Percentiles rank a stretch among this genome's conserved stretches.
Evolutionary conservation across 352 stramenopile species (phyloP).

Genomic region (Phytophthora ohioensis): DNA sequence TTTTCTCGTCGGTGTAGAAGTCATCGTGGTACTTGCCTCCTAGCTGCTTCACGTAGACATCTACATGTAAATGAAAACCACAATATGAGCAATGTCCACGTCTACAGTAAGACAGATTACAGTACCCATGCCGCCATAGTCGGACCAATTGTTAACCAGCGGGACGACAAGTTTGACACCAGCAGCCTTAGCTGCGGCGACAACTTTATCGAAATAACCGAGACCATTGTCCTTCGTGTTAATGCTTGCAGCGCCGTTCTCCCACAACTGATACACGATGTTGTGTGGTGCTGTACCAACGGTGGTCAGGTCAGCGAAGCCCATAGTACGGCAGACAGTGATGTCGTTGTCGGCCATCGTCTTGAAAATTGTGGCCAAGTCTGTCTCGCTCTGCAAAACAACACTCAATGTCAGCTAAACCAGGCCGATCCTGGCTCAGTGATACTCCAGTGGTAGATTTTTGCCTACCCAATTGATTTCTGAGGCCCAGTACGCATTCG

Average conservation of each 20-base stretch:
- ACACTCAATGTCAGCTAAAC: conserved; percentile 2
- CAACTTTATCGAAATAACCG: conserved; percentile 42
- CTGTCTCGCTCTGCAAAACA: conserved; percentile 25
- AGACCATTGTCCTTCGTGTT: conserved; percentile 38
- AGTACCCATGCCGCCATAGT: conserved; percentile 42
- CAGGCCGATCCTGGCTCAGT: not conserved
- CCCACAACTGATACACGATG: conserved; percentile 46
- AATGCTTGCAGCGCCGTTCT: conserved; percentile 30
- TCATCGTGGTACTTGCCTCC: conserved; percentile 43
- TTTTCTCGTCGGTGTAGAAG: conserved; percentile 40
- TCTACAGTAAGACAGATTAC: not conserved
- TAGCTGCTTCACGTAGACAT: conserved; percentile 38
- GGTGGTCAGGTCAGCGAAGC: conserved; percentile 34
- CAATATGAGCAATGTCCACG: not conserved
- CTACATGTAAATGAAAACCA: not conserved
- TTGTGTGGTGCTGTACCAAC: conserved; percentile 30
- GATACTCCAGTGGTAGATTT: conserved; percentile 3
- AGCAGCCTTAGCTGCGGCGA: conserved; percentile 39
- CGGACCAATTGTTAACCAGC: conserved; percentile 50
- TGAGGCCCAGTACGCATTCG: conserved; percentile 43
- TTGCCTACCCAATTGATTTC: conserved; percentile 35
- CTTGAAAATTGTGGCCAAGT: conserved; percentile 38
- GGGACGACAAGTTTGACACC: conserved; percentile 46
- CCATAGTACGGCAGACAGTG: conserved; percentile 37
- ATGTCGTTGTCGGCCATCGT: conserved; percentile 41